Evolutionary conservation across 2,329 filamentous ascomycete genomes (phyloP).

Genomic region (Plenodomus tracheiphilus): DNA sequence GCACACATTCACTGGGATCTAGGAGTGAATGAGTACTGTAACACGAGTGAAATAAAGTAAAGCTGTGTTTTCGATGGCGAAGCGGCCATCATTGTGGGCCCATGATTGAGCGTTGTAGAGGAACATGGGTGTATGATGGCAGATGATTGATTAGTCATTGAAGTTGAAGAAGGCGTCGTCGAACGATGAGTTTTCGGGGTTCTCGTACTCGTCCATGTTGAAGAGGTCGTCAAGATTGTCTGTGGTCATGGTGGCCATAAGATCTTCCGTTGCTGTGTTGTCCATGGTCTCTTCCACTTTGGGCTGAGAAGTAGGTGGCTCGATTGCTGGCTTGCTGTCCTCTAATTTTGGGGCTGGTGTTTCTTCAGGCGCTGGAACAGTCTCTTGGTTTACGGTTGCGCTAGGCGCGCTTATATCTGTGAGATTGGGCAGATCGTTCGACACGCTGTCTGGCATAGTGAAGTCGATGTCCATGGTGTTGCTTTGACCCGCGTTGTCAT

Average conservation of each 20-base stretch:
- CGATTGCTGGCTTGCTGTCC: conserved; percentile 10
- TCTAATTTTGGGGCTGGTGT: conserved; percentile 4
- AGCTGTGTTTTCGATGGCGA: no score
- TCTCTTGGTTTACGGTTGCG: conserved; percentile 9
- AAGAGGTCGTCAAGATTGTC: conserved; percentile 43
- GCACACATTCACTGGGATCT: no score
- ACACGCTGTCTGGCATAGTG: conserved; percentile 26
- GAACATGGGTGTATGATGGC: no score
- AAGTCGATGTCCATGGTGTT: conserved; percentile 35
- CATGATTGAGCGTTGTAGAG: no score
- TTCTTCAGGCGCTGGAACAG: conserved; percentile 5
- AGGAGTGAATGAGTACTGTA: no score
- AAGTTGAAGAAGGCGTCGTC: conserved; percentile 46
- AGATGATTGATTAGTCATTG: no score
- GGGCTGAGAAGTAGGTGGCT: conserved; percentile 8
- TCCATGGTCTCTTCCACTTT: conserved; percentile 6
- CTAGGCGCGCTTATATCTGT: conserved; percentile 13
- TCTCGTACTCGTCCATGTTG: conserved; percentile 39
- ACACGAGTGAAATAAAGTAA: no score
- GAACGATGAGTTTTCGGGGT: conserved; percentile 41
- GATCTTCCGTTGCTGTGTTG: conserved; percentile 18
- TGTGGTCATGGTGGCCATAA: conserved; percentile 33
- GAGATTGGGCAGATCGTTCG: conserved; percentile 21
- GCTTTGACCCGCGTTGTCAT: conserved; percentile 16
- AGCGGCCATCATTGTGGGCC: no score